Conservation (phyloP, 805 yeast genomes). For the Monosporozyma siamensis region DNA sequence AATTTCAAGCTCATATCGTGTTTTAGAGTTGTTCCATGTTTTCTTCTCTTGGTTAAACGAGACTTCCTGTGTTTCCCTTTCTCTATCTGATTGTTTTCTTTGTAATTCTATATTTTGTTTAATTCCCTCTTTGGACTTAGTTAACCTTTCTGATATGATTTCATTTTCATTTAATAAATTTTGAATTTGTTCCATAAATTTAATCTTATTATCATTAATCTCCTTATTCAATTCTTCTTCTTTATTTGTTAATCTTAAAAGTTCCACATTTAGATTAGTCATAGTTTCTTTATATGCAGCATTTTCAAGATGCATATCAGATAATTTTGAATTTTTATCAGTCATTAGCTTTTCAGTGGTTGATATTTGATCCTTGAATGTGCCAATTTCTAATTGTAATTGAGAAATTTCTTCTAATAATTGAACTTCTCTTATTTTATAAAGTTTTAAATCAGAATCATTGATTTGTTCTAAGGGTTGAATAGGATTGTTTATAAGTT, state of each 20-base stretch:
- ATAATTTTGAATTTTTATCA: conserved; percentile 5
- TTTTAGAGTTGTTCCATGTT: background rate
- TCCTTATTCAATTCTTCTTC: conserved; percentile 10
- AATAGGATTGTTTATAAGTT: background rate
- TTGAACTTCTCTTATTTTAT: conserved; percentile 1
- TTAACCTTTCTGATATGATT: background rate
- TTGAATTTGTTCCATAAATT: conserved; percentile 30
- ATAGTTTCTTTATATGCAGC: conserved; percentile 26
- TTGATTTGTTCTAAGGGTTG: background rate
- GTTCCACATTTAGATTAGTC: conserved; percentile 20
- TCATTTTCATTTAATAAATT: background rate
- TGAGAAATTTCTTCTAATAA: conserved; percentile 3
- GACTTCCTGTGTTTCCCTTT: background rate
- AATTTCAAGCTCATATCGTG: background rate
- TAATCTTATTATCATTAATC: background rate
- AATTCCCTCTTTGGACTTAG: background rate
- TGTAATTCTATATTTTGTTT: background rate
- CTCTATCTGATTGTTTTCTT: background rate
- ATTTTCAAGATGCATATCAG: conserved; percentile 21
- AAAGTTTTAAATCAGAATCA: background rate
- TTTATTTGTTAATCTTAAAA: conserved; percentile 20
- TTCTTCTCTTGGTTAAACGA: background rate
- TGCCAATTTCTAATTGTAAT: background rate
- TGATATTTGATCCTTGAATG: background rate
- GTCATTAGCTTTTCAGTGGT: background rate